Evolutionary conservation across 352 stramenopile species (phyloP), one percentile per base, ranked within the genome.

Genomic region (Phytophthora syringae): DNA sequence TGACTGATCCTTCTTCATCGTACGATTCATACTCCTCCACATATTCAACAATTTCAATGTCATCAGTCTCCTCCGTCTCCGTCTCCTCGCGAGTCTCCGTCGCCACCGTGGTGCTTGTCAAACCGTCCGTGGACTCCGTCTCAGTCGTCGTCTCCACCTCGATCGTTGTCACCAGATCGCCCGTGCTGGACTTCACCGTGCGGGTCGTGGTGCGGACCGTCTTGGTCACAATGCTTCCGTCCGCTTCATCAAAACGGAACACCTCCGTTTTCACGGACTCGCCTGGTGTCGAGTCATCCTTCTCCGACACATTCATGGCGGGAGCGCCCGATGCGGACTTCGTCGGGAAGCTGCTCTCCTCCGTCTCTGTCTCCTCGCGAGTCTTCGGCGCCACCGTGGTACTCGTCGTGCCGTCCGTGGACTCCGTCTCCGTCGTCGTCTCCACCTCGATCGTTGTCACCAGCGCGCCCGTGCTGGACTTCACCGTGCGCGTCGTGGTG

Each of bases 371-470:
- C 48, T 55, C 48, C 30, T 55, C 48, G n/a, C 48, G 48, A 28
- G 48, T 55, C 48, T 55, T 30, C 30, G 48, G 43, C 48, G 43
- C 48, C 48, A 49, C 39, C 36, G 37, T 58, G 36, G 24, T 58
- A 24, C 51, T 58, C 48, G 43, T 55, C 48, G 43, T 30, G 51
- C 22, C 37, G 10, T 36, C 49, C 34, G 37, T 49, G 25, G 25
- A 40, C 39, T 59, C 52, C 34, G 52, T 59, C 52, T 59, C 52
- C 37, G 52, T 59, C 52, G 52, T 48, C n/a, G 48, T 55, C 48
- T 55, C 52, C 52, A 59, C 52, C 52, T 59, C 52, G 52, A 59
- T 25, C n/a, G 52, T 59, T 16, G 11, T 48, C 52, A 59, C 52
- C 52, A 59, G 16, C 52, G 49, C 52, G 37, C 52, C 52, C 25